Evolutionary conservation across 768 basidiomycete species (phyloP), one percentile per base, ranked within the genome.

Genomic region (Paxillus rubicundulus): DNA sequence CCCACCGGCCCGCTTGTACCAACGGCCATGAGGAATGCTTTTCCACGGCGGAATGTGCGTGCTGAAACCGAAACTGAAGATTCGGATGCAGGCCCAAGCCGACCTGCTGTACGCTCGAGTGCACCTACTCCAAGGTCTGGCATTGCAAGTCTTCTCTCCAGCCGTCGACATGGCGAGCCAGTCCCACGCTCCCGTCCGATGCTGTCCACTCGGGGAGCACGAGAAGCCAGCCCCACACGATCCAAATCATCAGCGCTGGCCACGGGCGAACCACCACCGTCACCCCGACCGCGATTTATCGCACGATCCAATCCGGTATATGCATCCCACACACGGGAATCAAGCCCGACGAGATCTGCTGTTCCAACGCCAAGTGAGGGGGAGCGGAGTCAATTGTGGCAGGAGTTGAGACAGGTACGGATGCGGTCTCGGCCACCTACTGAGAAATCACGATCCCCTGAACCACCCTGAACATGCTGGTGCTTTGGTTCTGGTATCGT

Each of bases 331-430:
- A 59, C 54, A 39, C 63, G 70, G 46, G 62, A 53, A 3, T 8
- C 61, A 6, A 70, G 68, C 51, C 69, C 69, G 7, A 51, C 54
- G 17, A 63, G 64, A 51, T 62, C 67, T 55, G 49, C 53, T 13
- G 61, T 50, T 9, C 61, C 70, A 28, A 60, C 68, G 21, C 72
- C 61, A 6, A 72, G 69, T 13, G 76, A 75, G 38, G 70, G 61
- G 39, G 64, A 71, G 68, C 55, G 78, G 56, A 75, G 77, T 58
- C 73, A 72, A 51, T 61, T 85, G 54, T 84, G 82, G 81, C 73
- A 71, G 39, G 84, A 85, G 58, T 68, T 85, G 21, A 74, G 73
- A 61, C 75, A 78, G 51, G 70, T 81, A 48, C 77, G 73, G 57
- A 71, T 71, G 52, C 75, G 74, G 64, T 70, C 80, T 52, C 72